phyloP scores from a whole-genome alignment of 2,329 filamentous ascomycete genomes.

The Curvularia eragrostidis region DNA sequence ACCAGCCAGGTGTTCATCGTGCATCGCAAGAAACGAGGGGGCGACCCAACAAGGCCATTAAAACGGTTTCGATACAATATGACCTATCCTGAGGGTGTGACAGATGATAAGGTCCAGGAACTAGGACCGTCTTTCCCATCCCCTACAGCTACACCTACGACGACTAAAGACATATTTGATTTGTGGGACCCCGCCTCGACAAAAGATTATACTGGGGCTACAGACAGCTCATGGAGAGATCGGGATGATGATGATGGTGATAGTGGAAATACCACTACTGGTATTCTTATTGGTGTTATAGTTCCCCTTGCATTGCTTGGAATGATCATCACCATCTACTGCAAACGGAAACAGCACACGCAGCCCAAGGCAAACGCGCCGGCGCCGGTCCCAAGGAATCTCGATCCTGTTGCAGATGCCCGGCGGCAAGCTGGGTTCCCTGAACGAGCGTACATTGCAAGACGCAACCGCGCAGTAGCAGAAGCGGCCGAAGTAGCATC shows the following conservation, averaged over 20 bases:
- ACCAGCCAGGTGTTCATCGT: constrained; percentile 5
- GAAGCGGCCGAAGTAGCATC: neutral
- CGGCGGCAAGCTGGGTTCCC: neutral
- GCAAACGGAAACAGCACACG: neutral
- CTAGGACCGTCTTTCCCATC: neutral
- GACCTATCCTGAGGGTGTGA: neutral
- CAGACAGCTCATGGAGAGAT: neutral
- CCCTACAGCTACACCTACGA: neutral
- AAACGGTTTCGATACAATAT: neutral
- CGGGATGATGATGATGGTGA: neutral
- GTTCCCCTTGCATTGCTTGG: neutral
- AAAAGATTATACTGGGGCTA: neutral
- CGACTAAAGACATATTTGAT: neutral
- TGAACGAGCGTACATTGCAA: neutral
- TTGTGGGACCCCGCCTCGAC: neutral
- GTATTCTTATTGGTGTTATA: neutral
- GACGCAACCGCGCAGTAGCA: neutral
- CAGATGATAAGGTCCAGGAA: neutral
- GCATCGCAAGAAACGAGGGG: neutral
- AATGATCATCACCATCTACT: neutral
- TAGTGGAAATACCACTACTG: neutral
- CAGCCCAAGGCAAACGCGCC: neutral
- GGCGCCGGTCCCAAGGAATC: neutral
- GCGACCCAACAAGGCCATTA: neutral
- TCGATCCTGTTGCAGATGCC: neutral